A percentile compares a stretch with the other conserved stretches of the same genome.
Conservation (phyloP, 2,329 filamentous ascomycete species). For the Aureobasidium sp. region DNA sequence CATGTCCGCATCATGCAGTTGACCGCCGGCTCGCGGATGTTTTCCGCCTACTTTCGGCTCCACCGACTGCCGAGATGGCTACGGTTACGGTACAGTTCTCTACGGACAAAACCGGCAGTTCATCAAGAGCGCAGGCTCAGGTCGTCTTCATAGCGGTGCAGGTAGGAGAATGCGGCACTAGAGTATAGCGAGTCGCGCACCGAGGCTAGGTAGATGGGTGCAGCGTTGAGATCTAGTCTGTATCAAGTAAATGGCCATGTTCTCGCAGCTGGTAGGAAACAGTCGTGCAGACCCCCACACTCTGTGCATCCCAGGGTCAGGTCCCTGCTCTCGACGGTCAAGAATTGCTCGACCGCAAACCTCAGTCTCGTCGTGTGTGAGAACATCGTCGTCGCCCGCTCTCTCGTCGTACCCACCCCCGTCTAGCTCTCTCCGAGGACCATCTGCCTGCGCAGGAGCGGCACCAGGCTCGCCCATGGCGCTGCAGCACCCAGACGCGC, state of each 20-base stretch:
- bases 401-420: not conserved
- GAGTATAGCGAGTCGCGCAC: not conserved
- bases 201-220: not conserved
- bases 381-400: not conserved
- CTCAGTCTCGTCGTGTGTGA: not conserved
- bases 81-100: not conserved
- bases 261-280: too few relatives aligned
- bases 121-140: not conserved
- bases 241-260: not conserved
- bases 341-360: not conserved
- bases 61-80: not conserved
- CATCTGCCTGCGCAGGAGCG: slow-evolving; percentile 6
- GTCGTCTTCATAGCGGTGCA: not conserved
- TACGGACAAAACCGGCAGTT: not conserved
- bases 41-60: not conserved
- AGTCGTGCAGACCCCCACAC: not conserved
- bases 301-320: not conserved
- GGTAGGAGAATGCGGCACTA: too few relatives aligned
- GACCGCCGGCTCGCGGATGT: not conserved
- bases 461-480: slow-evolving; percentile 7
- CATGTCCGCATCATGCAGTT: slow-evolving; percentile 9
- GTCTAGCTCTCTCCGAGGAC: not conserved
- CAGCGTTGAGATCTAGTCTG: not conserved
- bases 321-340: not conserved
- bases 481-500: slow-evolving; percentile 5